Conservation (phyloP, 2,329 filamentous ascomycete genomes). For the Aspergillus sp. region DNA sequence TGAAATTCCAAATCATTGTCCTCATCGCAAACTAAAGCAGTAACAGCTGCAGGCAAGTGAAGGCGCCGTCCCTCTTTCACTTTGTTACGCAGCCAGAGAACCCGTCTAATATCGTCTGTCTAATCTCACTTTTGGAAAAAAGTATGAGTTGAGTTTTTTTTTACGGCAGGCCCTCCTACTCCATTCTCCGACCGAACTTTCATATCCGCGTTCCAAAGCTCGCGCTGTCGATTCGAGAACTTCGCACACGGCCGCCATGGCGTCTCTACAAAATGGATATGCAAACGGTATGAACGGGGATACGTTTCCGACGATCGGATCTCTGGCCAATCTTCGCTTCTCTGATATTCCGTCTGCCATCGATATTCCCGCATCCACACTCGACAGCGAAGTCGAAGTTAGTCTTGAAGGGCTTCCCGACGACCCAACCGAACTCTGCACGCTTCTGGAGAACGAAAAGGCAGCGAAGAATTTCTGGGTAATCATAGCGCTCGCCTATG, state of each 20-base stretch:
- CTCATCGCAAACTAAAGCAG: constrained; percentile 12
- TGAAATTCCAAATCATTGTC: constrained; percentile 7
- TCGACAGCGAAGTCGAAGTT: constrained; percentile 78
- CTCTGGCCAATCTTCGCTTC: constrained; percentile 51
- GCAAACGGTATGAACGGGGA: constrained; percentile 54
- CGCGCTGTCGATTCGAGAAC: neutral
- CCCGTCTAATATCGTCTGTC: neutral
- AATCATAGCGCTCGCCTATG: constrained; percentile 94
- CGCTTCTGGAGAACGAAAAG: constrained; percentile 89
- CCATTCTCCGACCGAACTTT: constrained; percentile 17
- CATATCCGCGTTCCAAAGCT: constrained; percentile 6
- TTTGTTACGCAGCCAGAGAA: constrained; percentile 5
- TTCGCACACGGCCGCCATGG: constrained; percentile 43
- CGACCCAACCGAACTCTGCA: constrained; percentile 92
- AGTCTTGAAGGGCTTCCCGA: constrained; percentile 88
- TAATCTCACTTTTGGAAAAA: constrained; percentile 8
- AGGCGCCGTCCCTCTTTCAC: constrained; percentile 4
- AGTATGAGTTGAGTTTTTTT: constrained; percentile 35
- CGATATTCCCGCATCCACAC: constrained; percentile 63
- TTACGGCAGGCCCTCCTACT: constrained; percentile 10
- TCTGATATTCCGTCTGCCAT: constrained; percentile 63
- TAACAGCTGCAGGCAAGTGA: constrained; percentile 17
- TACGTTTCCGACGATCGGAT: constrained; percentile 28
- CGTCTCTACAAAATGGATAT: constrained; percentile 51
- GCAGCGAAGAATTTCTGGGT: constrained; percentile 95